A percentile compares a stretch with the other conserved stretches of the same genome.
Conservation (phyloP, 768 basidiomycete genomes). For the Trametes gibbosa region DNA sequence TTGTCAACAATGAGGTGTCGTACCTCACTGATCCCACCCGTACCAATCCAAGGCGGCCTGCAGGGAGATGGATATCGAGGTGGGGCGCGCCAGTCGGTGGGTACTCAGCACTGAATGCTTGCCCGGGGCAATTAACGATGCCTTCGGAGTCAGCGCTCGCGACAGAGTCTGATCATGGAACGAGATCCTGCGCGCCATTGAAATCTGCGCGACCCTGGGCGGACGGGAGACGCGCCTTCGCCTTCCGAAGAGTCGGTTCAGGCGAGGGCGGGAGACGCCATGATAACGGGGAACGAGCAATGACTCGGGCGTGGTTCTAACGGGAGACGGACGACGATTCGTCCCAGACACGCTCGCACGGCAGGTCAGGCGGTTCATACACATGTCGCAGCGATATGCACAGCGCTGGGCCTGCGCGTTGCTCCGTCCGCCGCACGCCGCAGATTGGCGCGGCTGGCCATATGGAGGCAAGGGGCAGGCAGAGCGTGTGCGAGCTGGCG, state of each 20-base stretch:
- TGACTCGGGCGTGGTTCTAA: slow-evolving; percentile 1
- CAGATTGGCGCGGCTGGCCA: neutral
- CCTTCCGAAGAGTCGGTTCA: too few relatives aligned
- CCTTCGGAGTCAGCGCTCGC: neutral
- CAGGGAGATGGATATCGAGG: slow-evolving; percentile 12
- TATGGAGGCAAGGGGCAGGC: neutral
- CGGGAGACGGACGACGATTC: too few relatives aligned
- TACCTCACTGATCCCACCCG: neutral
- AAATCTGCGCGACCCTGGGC: slow-evolving; percentile 2
- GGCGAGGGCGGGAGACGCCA: slow-evolving; percentile 10
- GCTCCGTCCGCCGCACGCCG: slow-evolving; percentile 4
- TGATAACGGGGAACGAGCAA: slow-evolving; percentile 2
- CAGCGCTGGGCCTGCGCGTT: neutral
- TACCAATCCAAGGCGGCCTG: too few relatives aligned
- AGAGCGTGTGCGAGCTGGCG: neutral
- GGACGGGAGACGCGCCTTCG: too few relatives aligned
- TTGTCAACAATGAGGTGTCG: slow-evolving; percentile 17
- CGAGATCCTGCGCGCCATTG: slow-evolving; percentile 4
- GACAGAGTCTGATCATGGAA: neutral
- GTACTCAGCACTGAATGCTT: too few relatives aligned
- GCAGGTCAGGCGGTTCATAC: slow-evolving; percentile 2
- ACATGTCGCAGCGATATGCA: neutral
- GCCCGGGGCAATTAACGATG: too few relatives aligned
- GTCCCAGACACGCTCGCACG: too few relatives aligned
- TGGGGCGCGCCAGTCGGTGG: too few relatives aligned